Evolutionary conservation across 192 early-diverging fungal genomes (phyloP).

Genomic region (Cetraspora pellucida): DNA sequence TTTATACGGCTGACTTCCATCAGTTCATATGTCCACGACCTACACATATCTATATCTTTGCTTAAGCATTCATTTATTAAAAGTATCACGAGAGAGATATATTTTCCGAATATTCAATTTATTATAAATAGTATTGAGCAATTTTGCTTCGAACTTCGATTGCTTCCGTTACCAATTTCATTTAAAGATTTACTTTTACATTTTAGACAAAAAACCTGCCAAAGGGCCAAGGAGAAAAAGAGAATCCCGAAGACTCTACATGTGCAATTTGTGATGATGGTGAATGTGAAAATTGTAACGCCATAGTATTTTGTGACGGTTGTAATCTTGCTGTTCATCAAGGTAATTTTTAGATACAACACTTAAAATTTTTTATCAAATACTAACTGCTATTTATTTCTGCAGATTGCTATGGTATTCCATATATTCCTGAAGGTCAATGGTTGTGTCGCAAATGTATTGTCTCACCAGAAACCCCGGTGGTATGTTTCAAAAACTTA

Average conservation of each 20-base stretch:
- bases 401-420: slow-evolving; percentile 96
- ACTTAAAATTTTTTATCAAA: background rate
- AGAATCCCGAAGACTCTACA: slow-evolving; percentile 73
- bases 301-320: slow-evolving; percentile 99
- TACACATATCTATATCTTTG: no score
- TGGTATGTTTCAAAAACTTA: slow-evolving; percentile 44
- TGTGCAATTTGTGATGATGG: slow-evolving; percentile 97
- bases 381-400: background rate
- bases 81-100: background rate
- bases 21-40: no score
- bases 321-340: slow-evolving; percentile 99
- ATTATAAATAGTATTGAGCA: background rate
- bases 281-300: slow-evolving; percentile 99
- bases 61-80: background rate
- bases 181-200: background rate
- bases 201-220: slow-evolving; percentile 78
- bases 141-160: background rate
- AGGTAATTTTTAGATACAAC: slow-evolving; percentile 49
- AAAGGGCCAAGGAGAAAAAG: slow-evolving; percentile 59
- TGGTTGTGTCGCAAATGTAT: slow-evolving; percentile 99
- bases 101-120: background rate
- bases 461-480: slow-evolving; percentile 88
- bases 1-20: background rate
- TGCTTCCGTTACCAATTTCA: background rate
- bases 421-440: slow-evolving; percentile 98